Conservation (phyloP, 78 protist genomes). For the Dictyostelium purpureum region DNA sequence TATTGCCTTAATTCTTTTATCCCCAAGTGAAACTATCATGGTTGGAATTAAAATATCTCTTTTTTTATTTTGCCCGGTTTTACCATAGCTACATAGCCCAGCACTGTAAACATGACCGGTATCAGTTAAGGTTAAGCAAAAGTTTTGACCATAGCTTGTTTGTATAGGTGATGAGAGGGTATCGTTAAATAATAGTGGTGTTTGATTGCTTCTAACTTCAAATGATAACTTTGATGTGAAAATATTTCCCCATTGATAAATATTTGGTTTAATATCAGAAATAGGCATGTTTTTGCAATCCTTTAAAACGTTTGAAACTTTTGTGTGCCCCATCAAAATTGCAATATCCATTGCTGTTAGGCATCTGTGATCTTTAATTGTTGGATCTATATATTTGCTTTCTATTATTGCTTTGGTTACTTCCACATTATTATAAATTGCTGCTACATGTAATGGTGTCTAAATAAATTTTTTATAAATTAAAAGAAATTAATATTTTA, state of each 20-base stretch:
- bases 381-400: not conserved
- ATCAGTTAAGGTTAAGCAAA: slow-evolving; percentile 38
- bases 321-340: not conserved
- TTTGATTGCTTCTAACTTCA: not conserved
- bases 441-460: slow-evolving; percentile 50
- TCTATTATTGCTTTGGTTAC: not conserved
- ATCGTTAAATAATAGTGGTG: slow-evolving; percentile 22
- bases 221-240: not conserved
- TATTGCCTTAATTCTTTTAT: slow-evolving; percentile 24
- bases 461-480: not conserved
- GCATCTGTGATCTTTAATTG: not conserved
- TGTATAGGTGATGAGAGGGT: not conserved
- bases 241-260: slow-evolving; percentile 63
- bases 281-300: not conserved
- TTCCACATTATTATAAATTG: not conserved
- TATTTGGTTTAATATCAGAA: not conserved
- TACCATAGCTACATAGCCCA: slow-evolving; percentile 13
- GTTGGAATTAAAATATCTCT: slow-evolving; percentile 34
- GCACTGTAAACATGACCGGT: slow-evolving; percentile 31
- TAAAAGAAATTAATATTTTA: not conserved
- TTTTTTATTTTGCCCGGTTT: slow-evolving; percentile 24
- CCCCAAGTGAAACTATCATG: not conserved
- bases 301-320: not conserved
- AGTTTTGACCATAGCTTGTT: slow-evolving; percentile 36
- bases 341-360: not conserved